A percentile compares a stretch with the other conserved stretches of the same genome.
Conservation (phyloP, 1,284 basidiomycete genomes). For the Pseudozyma hubeiensis region DNA sequence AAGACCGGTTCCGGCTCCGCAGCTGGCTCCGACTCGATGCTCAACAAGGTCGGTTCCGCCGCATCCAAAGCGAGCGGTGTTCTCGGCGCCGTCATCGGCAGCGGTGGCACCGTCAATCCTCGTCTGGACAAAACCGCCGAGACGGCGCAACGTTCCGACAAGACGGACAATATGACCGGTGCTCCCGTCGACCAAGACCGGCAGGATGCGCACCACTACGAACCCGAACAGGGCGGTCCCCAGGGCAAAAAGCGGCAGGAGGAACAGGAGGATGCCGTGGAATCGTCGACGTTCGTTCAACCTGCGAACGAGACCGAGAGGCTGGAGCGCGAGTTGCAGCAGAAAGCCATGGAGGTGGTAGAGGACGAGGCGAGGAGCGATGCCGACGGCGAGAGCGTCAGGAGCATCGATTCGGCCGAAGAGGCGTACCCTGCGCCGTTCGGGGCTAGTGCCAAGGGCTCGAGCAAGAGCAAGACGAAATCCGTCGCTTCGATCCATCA, state of each 20-base stretch:
- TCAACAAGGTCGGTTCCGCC: constrained; percentile 66
- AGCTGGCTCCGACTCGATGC: constrained; percentile 35
- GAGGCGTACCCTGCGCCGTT: constrained; percentile 57
- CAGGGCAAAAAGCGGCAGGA: constrained; percentile 38
- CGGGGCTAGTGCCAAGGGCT: constrained; percentile 12
- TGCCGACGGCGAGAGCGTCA: constrained; percentile 9
- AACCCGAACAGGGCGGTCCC: constrained; percentile 29
- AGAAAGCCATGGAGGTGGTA: constrained; percentile 27
- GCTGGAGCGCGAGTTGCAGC: constrained; percentile 30
- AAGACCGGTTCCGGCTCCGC: constrained; percentile 36
- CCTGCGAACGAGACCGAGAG: constrained; percentile 31
- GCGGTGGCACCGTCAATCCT: constrained; percentile 11
- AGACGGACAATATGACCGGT: constrained; percentile 17
- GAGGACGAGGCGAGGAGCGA: constrained; percentile 21
- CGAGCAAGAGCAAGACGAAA: constrained; percentile 25
- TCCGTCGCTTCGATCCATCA: constrained; percentile 34
- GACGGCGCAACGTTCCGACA: constrained; percentile 18
- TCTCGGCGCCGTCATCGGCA: constrained; percentile 72
- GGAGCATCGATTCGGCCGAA: constrained; percentile 24
- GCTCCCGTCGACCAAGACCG: constrained; percentile 27
- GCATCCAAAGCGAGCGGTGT: constrained; percentile 76
- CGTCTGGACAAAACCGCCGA: constrained; percentile 46
- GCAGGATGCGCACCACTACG: constrained; percentile 20
- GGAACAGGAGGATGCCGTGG: constrained; percentile 8
- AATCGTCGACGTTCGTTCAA: not conserved